Evolutionary conservation across 768 basidiomycete species (phyloP).

Genomic region (Cubamyces lactineus): DNA sequence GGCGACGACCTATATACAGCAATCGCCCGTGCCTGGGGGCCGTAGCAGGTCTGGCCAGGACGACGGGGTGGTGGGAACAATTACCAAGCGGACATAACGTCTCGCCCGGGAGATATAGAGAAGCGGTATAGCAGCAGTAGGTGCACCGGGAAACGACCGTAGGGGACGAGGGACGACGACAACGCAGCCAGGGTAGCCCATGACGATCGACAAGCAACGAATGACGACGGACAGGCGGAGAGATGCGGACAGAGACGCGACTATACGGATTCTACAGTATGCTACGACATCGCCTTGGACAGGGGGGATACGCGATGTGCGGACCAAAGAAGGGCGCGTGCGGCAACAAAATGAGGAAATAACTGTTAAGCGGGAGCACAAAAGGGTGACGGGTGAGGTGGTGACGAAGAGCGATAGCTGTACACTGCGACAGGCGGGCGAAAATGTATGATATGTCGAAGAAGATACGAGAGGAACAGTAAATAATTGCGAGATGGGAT

Average conservation of each 20-base stretch:
- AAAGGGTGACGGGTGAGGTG: neutral
- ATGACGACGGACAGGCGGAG: neutral
- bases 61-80: slow-evolving; percentile 8
- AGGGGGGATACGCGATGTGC: neutral
- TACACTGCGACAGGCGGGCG: slow-evolving; percentile 3
- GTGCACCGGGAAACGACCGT: neutral
- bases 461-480: slow-evolving; percentile 1
- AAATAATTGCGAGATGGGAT: slow-evolving; percentile 14
- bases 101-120: slow-evolving; percentile 9
- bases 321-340: neutral
- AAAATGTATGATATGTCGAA: slow-evolving; percentile 13
- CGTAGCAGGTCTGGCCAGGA: neutral
- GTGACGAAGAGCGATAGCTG: slow-evolving; percentile 6
- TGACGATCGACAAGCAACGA: slow-evolving; percentile 9
- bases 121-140: neutral
- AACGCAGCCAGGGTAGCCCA: neutral
- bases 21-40: neutral
- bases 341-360: slow-evolving; percentile 10
- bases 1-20: neutral
- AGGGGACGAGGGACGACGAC: neutral
- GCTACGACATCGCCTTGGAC: slow-evolving; percentile 10
- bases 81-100: slow-evolving; percentile 17
- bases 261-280: slow-evolving; percentile 18
- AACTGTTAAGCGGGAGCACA: slow-evolving; percentile 3
- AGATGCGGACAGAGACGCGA: neutral